Evolutionary conservation across 345 rosid genomes (phyloP), one percentile per base, ranked within the genome.

Genomic region (Arabis hirsuta): DNA sequence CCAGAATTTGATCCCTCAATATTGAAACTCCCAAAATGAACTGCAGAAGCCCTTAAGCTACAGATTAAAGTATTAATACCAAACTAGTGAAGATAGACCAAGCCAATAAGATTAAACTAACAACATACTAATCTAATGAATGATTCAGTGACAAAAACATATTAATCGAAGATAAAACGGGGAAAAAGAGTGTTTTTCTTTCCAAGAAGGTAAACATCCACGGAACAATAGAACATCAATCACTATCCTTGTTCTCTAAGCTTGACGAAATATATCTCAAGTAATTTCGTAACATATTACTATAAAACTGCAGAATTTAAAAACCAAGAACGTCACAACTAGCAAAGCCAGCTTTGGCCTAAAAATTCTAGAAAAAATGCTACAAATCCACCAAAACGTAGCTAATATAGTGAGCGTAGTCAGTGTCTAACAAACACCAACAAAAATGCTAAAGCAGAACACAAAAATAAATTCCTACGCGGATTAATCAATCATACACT

Each of bases 231-330:
- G 16, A 16, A 44, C 7, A 60, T 60, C 63, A 67, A 12, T 59
- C 69, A 43, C 73, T 22, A 59, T 60, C 68, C 73, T 67, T 67
- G 52, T 74, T 43, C 78, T 26, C 22, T 52, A 74, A 74, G 67
- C 52, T 74, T 67, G 62, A 52, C 68, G 63, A n/a, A 67, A 44
- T 57, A 58, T 13, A 52, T 12, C 72, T 52, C 32, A 62, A 67
- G 73, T 74, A 45, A 67, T 7, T 74, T 22, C 73, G 14, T 67
- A 60, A 10, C 52, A 67, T 60, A 65, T 46, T 59, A 59, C 67
- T 3, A 48, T 51, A 51, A 57, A 67, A 53, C 42, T 14, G 32
- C 24, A 43, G 73, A 67, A 51, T 1, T 43, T 55, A 6, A 56
- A 73, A 57, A 26, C 42, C 58, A 59, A 60, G 63, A 67, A 74